These are phyloP conservation scores for Orbilia blumenaviensis DNA, from an alignment of 2,329 filamentous ascomycete species.

Conservation along the genomic window DNA sequence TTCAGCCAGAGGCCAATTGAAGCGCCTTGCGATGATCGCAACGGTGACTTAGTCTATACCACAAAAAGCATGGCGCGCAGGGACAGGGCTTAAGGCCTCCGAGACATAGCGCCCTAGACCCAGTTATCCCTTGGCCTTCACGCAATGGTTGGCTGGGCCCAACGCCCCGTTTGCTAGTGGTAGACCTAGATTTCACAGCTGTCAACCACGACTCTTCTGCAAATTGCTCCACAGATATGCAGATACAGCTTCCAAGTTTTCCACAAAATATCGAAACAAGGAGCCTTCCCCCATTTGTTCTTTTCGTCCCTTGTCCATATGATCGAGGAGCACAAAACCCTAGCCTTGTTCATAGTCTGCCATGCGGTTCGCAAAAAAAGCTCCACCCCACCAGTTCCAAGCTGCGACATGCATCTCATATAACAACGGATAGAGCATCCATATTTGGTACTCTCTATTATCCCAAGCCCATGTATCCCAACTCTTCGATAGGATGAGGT, in stretches of 20 bases:
- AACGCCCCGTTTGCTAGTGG: constrained; percentile 35
- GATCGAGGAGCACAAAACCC: constrained; percentile 6
- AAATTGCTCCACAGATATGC: constrained; percentile 12
- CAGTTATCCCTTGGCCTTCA: constrained; percentile 3
- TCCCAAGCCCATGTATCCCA: constrained; percentile 28
- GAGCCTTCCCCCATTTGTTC: constrained; percentile 15
- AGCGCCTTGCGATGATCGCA: constrained; percentile 19
- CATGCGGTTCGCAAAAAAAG: constrained; percentile 10
- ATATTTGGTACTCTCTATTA: constrained; percentile 16
- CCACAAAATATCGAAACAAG: constrained; percentile 5
- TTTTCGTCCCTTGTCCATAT: constrained; percentile 14
- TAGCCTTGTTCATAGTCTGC: constrained; percentile 15
- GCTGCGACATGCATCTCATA: constrained; percentile 50
- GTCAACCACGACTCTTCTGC: constrained; percentile 29
- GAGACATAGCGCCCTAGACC: constrained; percentile 30
- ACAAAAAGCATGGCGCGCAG: constrained; percentile 23
- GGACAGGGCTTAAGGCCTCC: constrained; percentile 43
- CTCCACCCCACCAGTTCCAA: constrained; percentile 45
- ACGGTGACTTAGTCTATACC: constrained; percentile 26
- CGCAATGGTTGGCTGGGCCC: constrained; percentile 34
- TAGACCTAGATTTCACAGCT: constrained; percentile 9
- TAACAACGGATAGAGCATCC: constrained; percentile 52
- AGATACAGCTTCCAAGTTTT: not conserved
- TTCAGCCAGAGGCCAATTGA: constrained; percentile 7
- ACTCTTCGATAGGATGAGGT: constrained; percentile 25